phyloP scores from a whole-genome alignment of 306 rosid genomes.

The Styphnolobium japonicum region DNA sequence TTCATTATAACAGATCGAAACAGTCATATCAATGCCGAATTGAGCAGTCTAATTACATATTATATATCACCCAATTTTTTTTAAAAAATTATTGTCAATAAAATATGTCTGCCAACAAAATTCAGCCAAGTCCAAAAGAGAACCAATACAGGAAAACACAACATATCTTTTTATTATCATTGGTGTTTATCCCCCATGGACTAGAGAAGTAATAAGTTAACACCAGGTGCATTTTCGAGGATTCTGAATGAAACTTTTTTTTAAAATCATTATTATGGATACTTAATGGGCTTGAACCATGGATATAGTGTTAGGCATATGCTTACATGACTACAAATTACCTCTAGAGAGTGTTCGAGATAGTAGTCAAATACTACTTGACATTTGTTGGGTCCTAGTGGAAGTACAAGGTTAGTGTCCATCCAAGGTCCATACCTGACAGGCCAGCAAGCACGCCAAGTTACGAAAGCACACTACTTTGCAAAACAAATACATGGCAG shows the following conservation, averaged over 20 bases:
- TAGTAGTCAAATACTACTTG: slow-evolving; percentile 77
- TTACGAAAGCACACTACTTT: not conserved
- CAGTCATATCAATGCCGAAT: not conserved
- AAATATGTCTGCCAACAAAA: not conserved
- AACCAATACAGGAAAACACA: not conserved
- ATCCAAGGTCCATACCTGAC: slow-evolving; percentile 96
- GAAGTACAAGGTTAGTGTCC: slow-evolving; percentile 94
- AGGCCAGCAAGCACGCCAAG: slow-evolving; percentile 16
- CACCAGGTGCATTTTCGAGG: not conserved
- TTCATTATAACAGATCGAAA: not conserved
- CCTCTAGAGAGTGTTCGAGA: slow-evolving; percentile 74
- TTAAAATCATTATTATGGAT: not conserved
- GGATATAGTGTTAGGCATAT: not conserved
- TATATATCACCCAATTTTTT: not conserved
- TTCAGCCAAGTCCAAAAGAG: not conserved
- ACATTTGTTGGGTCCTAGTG: slow-evolving; percentile 78
- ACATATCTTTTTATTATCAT: not conserved
- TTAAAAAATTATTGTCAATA: not conserved
- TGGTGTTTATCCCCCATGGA: not conserved
- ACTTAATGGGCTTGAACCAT: not conserved
- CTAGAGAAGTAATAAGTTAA: not conserved
- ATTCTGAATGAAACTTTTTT: not conserved
- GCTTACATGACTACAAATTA: slow-evolving; percentile 32
- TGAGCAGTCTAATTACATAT: not conserved
- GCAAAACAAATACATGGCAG: not conserved